A percentile compares a stretch with the other conserved stretches of the same genome.
Conservation (phyloP, 257 asterid genomes). For the Solanum ossicruentum region DNA sequence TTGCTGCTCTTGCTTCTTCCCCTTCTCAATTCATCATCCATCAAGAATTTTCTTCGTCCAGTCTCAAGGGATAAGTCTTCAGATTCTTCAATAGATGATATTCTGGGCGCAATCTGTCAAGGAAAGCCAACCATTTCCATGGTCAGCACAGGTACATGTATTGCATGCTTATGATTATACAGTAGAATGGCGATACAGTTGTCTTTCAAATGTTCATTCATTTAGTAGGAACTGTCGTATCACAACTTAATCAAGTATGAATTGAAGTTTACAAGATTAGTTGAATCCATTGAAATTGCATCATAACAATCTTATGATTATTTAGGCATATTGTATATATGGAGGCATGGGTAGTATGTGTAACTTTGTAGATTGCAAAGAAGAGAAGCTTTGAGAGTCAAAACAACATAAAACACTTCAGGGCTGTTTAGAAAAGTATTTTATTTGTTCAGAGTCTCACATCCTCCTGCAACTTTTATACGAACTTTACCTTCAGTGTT, state of each 20-base stretch:
- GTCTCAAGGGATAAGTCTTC: slow-evolving; percentile 69
- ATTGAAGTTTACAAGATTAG: background rate
- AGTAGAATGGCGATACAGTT: background rate
- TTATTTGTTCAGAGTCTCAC: background rate
- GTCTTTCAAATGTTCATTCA: background rate
- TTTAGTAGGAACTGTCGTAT: background rate
- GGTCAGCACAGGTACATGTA: slow-evolving; percentile 66
- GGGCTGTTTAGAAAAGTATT: background rate
- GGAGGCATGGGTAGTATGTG: background rate
- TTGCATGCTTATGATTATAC: background rate
- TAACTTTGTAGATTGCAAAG: background rate
- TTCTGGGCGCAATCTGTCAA: slow-evolving; percentile 68
- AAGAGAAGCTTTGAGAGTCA: background rate
- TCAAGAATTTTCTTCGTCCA: slow-evolving; percentile 55
- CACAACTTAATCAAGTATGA: background rate
- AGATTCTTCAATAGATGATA: slow-evolving; percentile 47
- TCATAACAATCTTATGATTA: background rate
- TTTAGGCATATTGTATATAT: background rate
- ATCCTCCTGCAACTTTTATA: background rate
- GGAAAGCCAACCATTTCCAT: slow-evolving; percentile 81
- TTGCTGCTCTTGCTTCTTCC: slow-evolving; percentile 88
- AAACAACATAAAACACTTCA: background rate
- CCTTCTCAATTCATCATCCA: slow-evolving; percentile 69
- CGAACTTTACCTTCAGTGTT: background rate
- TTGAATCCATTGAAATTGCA: background rate